Evolutionary conservation across 768 basidiomycete genomes (phyloP), one percentile per base, ranked within the genome.

Genomic region (Tricholoma furcatifolium): DNA sequence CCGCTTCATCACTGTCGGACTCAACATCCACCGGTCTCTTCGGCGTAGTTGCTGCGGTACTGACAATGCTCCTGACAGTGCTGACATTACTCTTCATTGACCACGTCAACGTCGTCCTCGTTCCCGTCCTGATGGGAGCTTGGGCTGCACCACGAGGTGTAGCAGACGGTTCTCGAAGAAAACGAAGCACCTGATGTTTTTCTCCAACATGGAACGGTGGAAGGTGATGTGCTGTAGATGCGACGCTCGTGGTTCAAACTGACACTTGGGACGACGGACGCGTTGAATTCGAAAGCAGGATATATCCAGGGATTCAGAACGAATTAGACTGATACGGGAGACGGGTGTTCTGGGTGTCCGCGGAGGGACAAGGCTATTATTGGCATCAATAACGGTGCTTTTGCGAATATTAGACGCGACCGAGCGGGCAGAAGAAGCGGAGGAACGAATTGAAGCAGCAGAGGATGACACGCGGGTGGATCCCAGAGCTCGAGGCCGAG

Each of bases 211-310:
- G 59, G 43, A 21, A 60, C 70, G 11, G 55, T 51, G 2, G 59
- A 57, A 36, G 74, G 44, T 6, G 79, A 75, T 3, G 77, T 79
- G 52, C 73, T 74, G 63, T 57, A 1, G 55, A 60, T 9, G 44
- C 55, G 4, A 55, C 51, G 11, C 46, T 54, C 6, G 53, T 49
- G 17, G 52, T 60, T 18, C 53, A 50, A 6, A 55, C 46, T 21
- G 39, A 55, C 20, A 48, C 47, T 3, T 21, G 35, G 3, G 55
- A 59, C 0, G 65, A 66, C 10, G 64, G 53, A n/a, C 47, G 50
- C 6, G 56, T 35, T 23, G 44, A 38, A 5, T 48, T 35, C 0
- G 56, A 51, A 4, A 38, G 49, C 1, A 50, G 40, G 2, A 57
- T 31, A 11, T 58, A 58, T 21, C 40, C 39, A 1, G 51, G 10